A percentile compares a stretch with the other conserved stretches of the same genome.
Evolutionary conservation across 2,329 filamentous ascomycete species (phyloP).

Genomic region (Aspergillus fumigatiaffinis): DNA sequence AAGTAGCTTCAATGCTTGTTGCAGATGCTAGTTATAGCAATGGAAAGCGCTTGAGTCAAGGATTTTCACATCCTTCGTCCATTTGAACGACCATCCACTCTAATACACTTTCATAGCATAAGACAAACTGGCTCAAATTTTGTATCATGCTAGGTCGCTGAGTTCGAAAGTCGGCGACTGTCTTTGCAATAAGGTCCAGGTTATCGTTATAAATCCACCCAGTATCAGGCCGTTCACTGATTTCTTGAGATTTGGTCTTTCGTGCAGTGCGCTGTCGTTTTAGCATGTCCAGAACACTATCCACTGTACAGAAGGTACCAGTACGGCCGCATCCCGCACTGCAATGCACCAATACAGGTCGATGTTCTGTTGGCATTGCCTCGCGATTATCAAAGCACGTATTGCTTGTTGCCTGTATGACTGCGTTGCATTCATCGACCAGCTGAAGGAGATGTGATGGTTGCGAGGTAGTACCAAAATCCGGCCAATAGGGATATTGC

Average conservation of each 20-base stretch:
- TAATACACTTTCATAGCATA: constrained; percentile 92
- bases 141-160: constrained; percentile 97
- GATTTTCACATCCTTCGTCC: constrained; percentile 8
- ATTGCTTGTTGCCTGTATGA: constrained; percentile 42
- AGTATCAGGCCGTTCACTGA: constrained; percentile 31
- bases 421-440: constrained; percentile 81
- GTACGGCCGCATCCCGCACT: constrained; percentile 94
- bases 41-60: background rate
- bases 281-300: constrained; percentile 93
- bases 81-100: constrained; percentile 66
- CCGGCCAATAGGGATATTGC: constrained; percentile 94
- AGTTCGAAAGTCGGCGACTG: constrained; percentile 83
- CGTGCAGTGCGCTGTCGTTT: constrained; percentile 67
- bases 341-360: constrained; percentile 89
- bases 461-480: constrained; percentile 89
- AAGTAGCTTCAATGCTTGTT: background rate
- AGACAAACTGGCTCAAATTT: constrained; percentile 84
- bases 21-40: background rate
- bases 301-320: constrained; percentile 93
- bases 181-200: constrained; percentile 76
- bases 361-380: constrained; percentile 51
- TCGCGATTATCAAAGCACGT: constrained; percentile 40
- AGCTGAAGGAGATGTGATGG: constrained; percentile 81
- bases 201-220: constrained; percentile 67
- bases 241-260: constrained; percentile 13